phyloP scores from a whole-genome alignment of 2,329 filamentous ascomycete species.

The Fusarium caatingaense region DNA sequence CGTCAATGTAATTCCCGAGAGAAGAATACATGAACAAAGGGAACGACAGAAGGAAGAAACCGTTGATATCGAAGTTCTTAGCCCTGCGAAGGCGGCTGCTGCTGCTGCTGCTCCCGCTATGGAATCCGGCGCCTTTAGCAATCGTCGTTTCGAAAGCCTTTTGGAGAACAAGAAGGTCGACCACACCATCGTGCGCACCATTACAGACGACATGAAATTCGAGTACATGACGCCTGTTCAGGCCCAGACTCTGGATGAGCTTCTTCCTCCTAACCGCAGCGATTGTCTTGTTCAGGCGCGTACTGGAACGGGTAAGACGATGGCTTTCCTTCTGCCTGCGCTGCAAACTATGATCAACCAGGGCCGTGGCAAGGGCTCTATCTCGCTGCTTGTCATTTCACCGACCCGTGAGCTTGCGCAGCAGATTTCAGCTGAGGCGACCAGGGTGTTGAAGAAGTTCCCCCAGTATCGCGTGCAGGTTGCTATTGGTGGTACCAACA shows the following conservation, averaged over 20 bases:
- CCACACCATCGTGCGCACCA: conserved; percentile 59
- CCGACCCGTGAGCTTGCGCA: conserved; percentile 77
- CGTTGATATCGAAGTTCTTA: background rate
- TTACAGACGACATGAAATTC: conserved; percentile 62
- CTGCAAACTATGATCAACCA: conserved; percentile 76
- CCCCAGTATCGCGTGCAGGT: conserved; percentile 80
- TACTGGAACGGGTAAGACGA: conserved; percentile 88
- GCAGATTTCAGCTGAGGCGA: conserved; percentile 78
- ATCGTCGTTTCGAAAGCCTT: conserved; percentile 60
- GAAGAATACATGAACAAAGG: background rate
- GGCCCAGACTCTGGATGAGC: conserved; percentile 61
- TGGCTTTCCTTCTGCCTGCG: conserved; percentile 87
- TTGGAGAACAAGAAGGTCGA: conserved; percentile 55
- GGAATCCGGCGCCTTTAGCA: background rate
- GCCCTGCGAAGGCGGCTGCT: background rate
- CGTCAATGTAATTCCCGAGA: background rate
- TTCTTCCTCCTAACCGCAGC: conserved; percentile 57
- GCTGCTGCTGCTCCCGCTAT: background rate
- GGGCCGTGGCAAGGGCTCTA: conserved; percentile 48
- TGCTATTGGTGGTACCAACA: conserved; percentile 84
- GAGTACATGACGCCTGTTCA: conserved; percentile 67
- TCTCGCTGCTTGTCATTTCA: conserved; percentile 73
- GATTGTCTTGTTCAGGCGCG: conserved; percentile 82
- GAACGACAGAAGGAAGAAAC: background rate
- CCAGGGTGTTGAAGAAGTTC: conserved; percentile 75